These are phyloP conservation scores for Phytophthora fragariae DNA, from an alignment of 352 stramenopile species.

Conservation along the genomic window DNA sequence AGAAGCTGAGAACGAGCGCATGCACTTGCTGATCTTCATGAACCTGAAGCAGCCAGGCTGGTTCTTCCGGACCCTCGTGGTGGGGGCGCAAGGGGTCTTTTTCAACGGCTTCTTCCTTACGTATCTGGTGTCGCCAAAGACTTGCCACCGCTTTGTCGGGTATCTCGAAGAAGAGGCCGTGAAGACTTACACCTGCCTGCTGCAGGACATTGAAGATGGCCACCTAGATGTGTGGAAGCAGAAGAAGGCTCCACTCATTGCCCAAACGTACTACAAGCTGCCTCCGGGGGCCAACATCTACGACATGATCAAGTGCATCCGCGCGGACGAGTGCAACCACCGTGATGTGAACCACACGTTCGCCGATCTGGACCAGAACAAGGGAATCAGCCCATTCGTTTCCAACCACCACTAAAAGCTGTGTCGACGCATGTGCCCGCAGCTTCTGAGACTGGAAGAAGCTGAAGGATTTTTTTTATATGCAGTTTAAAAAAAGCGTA, in stretches of 20 bases:
- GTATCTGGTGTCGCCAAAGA: constrained; percentile 88
- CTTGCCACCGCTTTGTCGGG: constrained; percentile 92
- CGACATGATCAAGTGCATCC: constrained; percentile 88
- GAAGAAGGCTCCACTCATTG: constrained; percentile 69
- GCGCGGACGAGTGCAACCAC: constrained; percentile 90
- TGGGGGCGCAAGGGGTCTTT: constrained; percentile 89
- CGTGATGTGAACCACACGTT: constrained; percentile 90
- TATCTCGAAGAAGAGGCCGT: constrained; percentile 94
- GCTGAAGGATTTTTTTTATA: too few species aligned
- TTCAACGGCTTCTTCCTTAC: constrained; percentile 87
- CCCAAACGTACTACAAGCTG: constrained; percentile 90
- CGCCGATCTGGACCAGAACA: constrained; percentile 59
- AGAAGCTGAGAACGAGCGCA: constrained; percentile 94
- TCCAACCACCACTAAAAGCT: constrained; percentile 23
- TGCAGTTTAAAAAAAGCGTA: too few species aligned
- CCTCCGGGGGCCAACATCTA: constrained; percentile 66
- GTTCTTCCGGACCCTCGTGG: constrained; percentile 82
- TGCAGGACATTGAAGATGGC: constrained; percentile 87
- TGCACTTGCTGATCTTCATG: constrained; percentile 94
- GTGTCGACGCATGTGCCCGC: background rate
- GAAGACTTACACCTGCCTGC: constrained; percentile 91
- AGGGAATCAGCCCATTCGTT: constrained; percentile 59
- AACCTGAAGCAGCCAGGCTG: constrained; percentile 85
- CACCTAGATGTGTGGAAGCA: constrained; percentile 79
- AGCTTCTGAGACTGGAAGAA: background rate